Percentiles rank a stretch among this genome's conserved stretches.
Evolutionary conservation across 805 yeast species (phyloP).

Genomic region (Yamadazyma insecticola): DNA sequence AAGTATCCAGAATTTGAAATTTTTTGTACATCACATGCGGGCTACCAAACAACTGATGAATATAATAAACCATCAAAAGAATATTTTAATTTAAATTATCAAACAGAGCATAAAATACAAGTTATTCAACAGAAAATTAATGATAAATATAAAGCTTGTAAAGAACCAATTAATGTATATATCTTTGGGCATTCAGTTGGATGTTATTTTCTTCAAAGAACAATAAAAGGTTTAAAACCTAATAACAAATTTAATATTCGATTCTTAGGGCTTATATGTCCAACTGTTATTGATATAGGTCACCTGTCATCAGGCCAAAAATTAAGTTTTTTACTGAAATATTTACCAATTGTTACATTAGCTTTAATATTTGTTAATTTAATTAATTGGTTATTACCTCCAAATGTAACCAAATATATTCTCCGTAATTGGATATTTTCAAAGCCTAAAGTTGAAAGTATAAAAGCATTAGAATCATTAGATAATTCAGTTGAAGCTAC

Average conservation of each 20-base stretch:
- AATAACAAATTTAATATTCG: constrained; percentile 20
- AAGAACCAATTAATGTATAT: constrained; percentile 25
- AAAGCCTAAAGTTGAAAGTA: constrained; percentile 14
- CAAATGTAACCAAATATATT: constrained; percentile 14
- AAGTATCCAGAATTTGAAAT: constrained; percentile 45
- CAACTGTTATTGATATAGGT: constrained; percentile 65
- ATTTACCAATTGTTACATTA: constrained; percentile 23
- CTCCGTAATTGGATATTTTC: constrained; percentile 14
- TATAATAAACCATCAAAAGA: constrained; percentile 15
- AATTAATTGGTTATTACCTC: constrained; percentile 25
- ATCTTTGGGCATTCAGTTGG: constrained; percentile 74
- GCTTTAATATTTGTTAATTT: constrained; percentile 13
- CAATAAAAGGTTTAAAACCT: constrained; percentile 25
- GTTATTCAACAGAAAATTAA: constrained; percentile 37
- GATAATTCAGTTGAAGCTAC: constrained; percentile 40
- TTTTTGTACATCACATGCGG: constrained; percentile 62
- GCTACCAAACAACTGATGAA: constrained; percentile 36
- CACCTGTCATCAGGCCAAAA: constrained; percentile 29
- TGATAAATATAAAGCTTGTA: constrained; percentile 4
- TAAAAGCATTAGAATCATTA: constrained; percentile 11
- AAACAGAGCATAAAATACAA: constrained; percentile 52
- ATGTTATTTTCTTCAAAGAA: constrained; percentile 55
- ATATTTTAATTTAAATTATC: constrained; percentile 45
- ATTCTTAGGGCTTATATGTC: constrained; percentile 61
- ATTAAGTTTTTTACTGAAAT: constrained; percentile 19